Base-by-base conservation (phyloP, 176 grass and related monocot species). In the Alopecurus myosuroides region DNA sequence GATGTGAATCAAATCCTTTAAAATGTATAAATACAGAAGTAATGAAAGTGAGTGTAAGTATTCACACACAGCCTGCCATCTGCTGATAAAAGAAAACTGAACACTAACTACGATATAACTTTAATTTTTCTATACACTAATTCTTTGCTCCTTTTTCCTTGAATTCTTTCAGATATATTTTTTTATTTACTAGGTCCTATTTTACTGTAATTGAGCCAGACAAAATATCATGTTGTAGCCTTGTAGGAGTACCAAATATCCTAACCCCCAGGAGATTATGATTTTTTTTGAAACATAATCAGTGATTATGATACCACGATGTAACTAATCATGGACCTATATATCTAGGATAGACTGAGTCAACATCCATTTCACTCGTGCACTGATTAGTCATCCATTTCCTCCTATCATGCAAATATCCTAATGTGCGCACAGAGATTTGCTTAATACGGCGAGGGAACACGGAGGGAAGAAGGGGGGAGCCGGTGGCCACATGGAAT, bases 291-390 rank as follows among this genome's bases (percentile, higher is more conserved):
- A 41, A 41, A 41, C 39, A 8, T 6, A 41, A 41, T 41, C 39
- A 45, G 42, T 12, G 46, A 29, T n/a, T 23, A 22, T 52, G 53
- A 62, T 70, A 72, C 61, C 62, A 83, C 28, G 4, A 50, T 70
- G 80, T 29, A 31, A 50, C 11, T 46, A 57, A 63, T 74, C 20
- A 75, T 64, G 42, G 35, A 13, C 26, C 56, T n/a, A 40, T n/a
- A n/a, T n/a, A n/a, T 0, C 4, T 26, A 6, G 3, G 18, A 28
- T 55, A 58, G 50, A 23, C 35, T 57, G 82, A 85, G 82, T 89
- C 76, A 89, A 58, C 48, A 29, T 89, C 77, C 77, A 89, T 17
- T 46, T n/a, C 82, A 37, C 82, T 78, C 29, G 30, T 55, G 64
- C 28, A 70, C 68, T 67, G n/a, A 37, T 69, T 34, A 70, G 41